These are phyloP conservation scores for Phytophthora syringae DNA, from an alignment of 352 stramenopile species.

Conservation along the genomic window DNA sequence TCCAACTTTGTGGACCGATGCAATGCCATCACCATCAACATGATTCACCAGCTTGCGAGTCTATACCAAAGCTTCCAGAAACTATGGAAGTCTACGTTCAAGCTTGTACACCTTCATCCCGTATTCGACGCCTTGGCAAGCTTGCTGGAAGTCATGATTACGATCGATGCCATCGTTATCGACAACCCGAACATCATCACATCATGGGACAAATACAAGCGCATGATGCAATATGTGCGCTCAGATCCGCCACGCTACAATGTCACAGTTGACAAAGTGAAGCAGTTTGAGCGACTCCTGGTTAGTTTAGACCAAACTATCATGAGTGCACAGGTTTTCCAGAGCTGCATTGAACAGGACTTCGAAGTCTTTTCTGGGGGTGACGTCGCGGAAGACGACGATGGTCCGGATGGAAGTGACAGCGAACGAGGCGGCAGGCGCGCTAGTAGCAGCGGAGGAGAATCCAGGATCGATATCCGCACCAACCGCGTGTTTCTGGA, in stretches of 20 bases:
- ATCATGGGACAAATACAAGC: constrained; percentile 92
- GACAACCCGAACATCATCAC: constrained; percentile 88
- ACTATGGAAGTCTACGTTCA: constrained; percentile 91
- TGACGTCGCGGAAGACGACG: constrained; percentile 67
- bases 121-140: constrained; percentile 83
- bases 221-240: constrained; percentile 92
- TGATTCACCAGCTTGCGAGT: constrained; percentile 90
- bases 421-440: constrained; percentile 44
- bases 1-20: constrained; percentile 92
- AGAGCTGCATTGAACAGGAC: constrained; percentile 89
- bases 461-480: constrained; percentile 84
- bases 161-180: constrained; percentile 88
- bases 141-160: constrained; percentile 89
- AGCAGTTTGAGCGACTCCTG: constrained; percentile 87
- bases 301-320: constrained; percentile 90
- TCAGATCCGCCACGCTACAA: constrained; percentile 84
- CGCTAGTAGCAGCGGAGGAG: constrained; percentile 68
- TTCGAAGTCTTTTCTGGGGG: constrained; percentile 84
- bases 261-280: constrained; percentile 82
- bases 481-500: constrained; percentile 87
- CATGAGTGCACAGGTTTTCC: constrained; percentile 89
- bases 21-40: constrained; percentile 90
- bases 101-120: constrained; percentile 81
- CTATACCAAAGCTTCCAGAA: constrained; percentile 90
- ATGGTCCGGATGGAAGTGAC: constrained; percentile 64